Base-by-base conservation (phyloP, 139 green algal species). In the Asterochloris erici region DNA sequence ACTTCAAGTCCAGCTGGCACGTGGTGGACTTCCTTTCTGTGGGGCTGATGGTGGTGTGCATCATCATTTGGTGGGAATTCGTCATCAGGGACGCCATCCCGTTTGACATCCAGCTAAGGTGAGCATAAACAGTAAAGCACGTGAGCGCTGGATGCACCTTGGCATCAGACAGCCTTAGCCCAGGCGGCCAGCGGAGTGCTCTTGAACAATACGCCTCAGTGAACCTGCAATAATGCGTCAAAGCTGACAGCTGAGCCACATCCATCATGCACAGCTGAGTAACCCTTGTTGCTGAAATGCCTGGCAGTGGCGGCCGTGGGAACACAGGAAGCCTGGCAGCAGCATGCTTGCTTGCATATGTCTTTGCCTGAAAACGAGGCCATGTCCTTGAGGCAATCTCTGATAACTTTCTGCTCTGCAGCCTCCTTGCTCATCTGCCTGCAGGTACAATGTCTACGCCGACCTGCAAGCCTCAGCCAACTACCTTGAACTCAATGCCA, bases 1-100 rank as follows among this genome's bases (percentile, higher is more conserved):
- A 93, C 86, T 92, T 95, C 70, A 70, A 78, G 16, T 84, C 29
- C 47, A 81, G 79, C 69, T 96, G 93, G 90, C 90, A 93, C 77
- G 95, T 91, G 87, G 86, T 96, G 68, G 90, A 95, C 81, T 84
- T 94, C 61, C 29, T 86, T 19, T 94, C 85, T 79, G 95, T 94
- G 68, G 78, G 63, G 26, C 88, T 97, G 84, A 86, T 95, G 78
- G 81, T 88, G 64, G 68, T 83, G 14, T 89, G 83, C 61, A 84
- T 93, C 38, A 83, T 90, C 81, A 90, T 95, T 26, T 96, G 93
- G 93, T 95, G 92, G 84, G 76, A 84, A 13, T 94, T 91, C 81
- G 87, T 88, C 54, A 79, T 84, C 12, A 28, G 68, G 21, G 84
- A 93, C 78, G 90, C 90, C 12, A 86, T 79, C 47, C 68, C 68